Percentiles rank a stretch among this genome's conserved stretches.
Evolutionary conservation across 129 eudicot species (phyloP).

Genomic region (Helianthus annuus): HanXRQr2.0-SUNRISE NC_035444.2:12018545-12019044

Average conservation of each 20-base stretch:
- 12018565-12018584: no score
- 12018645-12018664: not conserved
- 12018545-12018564: no score
- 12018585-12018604: no score
- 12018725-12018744: not conserved
- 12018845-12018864: not conserved
- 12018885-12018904: conserved; percentile 48
- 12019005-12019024: conserved; percentile 36
- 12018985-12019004: conserved; percentile 49
- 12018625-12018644: no score
- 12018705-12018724: not conserved
- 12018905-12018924: conserved; percentile 75
- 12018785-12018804: not conserved
- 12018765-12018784: not conserved
- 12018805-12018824: not conserved
- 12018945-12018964: conserved; percentile 45
- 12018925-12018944: conserved; percentile 48
- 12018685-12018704: not conserved
- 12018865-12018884: conserved; percentile 29
- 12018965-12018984: conserved; percentile 40
- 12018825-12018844: not conserved
- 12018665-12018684: not conserved
- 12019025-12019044: conserved; percentile 33
- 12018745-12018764: conserved; percentile 7
- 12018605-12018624: no score